Percentiles rank a stretch among this genome's conserved stretches.
Evolutionary conservation across 345 rosid species (phyloP).

Genomic region (Eucalyptus brandiana): DNA sequence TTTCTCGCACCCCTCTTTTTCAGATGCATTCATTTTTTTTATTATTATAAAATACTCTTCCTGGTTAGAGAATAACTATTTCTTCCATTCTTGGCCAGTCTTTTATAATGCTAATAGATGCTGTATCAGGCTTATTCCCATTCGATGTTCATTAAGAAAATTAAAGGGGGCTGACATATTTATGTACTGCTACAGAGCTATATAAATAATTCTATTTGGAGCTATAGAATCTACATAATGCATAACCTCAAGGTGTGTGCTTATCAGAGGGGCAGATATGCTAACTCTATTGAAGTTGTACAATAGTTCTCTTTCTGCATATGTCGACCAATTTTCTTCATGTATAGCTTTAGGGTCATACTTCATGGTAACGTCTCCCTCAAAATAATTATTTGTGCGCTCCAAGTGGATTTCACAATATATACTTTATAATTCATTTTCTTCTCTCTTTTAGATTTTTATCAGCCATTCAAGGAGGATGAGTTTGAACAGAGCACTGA

Average conservation of each 20-base stretch:
- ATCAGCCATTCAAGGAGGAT: constrained; percentile 83
- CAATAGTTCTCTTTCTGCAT: background rate
- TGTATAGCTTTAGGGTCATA: background rate
- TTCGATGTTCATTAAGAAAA: background rate
- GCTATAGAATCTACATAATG: background rate
- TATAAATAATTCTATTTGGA: background rate
- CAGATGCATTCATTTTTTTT: background rate
- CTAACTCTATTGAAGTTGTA: background rate
- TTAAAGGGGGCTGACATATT: background rate
- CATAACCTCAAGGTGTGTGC: background rate
- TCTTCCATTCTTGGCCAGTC: background rate
- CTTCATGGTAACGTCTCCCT: background rate
- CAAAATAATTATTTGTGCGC: background rate
- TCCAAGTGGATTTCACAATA: background rate
- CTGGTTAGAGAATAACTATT: background rate
- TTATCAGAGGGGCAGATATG: background rate
- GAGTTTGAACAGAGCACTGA: constrained; percentile 80
- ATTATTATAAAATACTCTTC: background rate
- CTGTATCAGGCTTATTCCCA: background rate
- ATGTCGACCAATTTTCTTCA: background rate
- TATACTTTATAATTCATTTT: background rate
- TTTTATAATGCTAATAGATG: background rate
- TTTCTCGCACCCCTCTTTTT: background rate
- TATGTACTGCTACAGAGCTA: background rate
- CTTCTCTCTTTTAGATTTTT: constrained; percentile 44